Conservation (phyloP, 106 monocot genomes). For the Apostasia ramifera region DNA sequence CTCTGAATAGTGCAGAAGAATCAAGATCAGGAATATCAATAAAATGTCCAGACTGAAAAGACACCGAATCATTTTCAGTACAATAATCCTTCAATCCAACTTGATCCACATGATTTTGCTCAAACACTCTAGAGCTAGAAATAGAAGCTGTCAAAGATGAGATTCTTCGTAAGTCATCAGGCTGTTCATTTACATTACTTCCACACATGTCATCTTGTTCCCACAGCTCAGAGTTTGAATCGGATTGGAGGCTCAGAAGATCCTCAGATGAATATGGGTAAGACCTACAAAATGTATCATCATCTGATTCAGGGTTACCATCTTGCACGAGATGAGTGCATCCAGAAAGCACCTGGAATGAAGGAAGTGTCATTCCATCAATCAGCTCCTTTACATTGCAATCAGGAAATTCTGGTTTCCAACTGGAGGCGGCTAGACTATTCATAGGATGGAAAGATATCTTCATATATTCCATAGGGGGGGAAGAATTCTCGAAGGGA, state of each 20-base stretch:
- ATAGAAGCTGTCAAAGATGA: slow-evolving; percentile 32
- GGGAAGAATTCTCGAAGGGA: slow-evolving; percentile 49
- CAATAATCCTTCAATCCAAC: slow-evolving; percentile 11
- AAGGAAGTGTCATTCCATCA: slow-evolving; percentile 65
- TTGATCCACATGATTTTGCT: slow-evolving; percentile 25
- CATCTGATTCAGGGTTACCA: slow-evolving; percentile 71
- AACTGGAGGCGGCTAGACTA: slow-evolving; percentile 32
- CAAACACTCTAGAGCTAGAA: slow-evolving; percentile 23
- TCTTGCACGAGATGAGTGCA: slow-evolving; percentile 20
- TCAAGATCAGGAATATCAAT: slow-evolving; percentile 37
- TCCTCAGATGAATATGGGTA: slow-evolving; percentile 62
- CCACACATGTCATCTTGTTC: slow-evolving; percentile 36
- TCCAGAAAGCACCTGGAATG: slow-evolving; percentile 61
- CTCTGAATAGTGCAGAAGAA: slow-evolving; percentile 14
- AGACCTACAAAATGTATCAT: slow-evolving; percentile 82
- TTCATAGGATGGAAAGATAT: slow-evolving; percentile 82
- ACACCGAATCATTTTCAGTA: slow-evolving; percentile 10
- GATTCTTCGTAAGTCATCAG: slow-evolving; percentile 32
- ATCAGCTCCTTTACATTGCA: slow-evolving; percentile 29
- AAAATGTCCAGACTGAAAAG: slow-evolving; percentile 22
- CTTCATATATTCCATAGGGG: slow-evolving; percentile 92
- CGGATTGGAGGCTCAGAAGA: slow-evolving; percentile 41
- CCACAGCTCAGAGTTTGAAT: slow-evolving; percentile 85
- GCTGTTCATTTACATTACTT: slow-evolving; percentile 18
- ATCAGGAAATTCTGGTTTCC: slow-evolving; percentile 55